These are phyloP conservation scores for Triangularia setosa DNA, from an alignment of 2,329 filamentous ascomycete genomes.

Conservation along the genomic window DNA sequence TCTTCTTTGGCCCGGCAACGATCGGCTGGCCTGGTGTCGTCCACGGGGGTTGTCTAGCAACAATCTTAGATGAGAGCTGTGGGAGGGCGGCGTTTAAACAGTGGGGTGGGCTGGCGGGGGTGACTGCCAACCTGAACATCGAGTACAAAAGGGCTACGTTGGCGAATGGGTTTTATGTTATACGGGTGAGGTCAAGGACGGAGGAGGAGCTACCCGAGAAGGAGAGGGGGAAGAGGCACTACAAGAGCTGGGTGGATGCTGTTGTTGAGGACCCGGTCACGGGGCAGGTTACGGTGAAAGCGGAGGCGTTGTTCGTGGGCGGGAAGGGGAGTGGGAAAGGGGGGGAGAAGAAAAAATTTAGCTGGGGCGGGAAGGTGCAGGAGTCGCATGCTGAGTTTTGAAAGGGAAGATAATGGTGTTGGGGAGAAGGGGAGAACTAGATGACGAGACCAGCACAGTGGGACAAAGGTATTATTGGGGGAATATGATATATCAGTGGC, in stretches of 20 bases:
- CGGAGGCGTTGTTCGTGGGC: constrained; percentile 56
- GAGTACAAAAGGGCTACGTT: constrained; percentile 59
- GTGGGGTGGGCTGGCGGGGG: constrained; percentile 33
- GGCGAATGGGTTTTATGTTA: constrained; percentile 60
- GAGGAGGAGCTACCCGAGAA: constrained; percentile 26
- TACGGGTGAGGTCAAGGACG: constrained; percentile 46
- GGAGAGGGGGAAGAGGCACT: constrained; percentile 35
- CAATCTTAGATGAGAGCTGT: constrained; percentile 64
- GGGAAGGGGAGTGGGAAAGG: constrained; percentile 39
- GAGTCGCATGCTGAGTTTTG: constrained; percentile 17
- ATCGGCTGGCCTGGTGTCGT: constrained; percentile 68
- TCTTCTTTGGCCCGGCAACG: constrained; percentile 63
- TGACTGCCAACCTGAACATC: constrained; percentile 56
- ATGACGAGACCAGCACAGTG: background rate
- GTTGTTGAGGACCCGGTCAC: constrained; percentile 49
- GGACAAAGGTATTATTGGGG: background rate
- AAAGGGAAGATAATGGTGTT: background rate
- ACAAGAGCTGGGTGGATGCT: constrained; percentile 49
- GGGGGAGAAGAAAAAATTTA: constrained; percentile 22
- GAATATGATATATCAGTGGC: background rate
- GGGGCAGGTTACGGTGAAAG: constrained; percentile 57
- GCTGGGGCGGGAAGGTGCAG: constrained; percentile 4
- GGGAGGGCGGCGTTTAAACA: constrained; percentile 54
- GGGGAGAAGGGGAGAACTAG: background rate
- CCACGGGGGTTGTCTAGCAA: constrained; percentile 68